Evolutionary conservation across 2,329 filamentous ascomycete genomes (phyloP).

Genomic region (Stemphylium vesicarium): DNA sequence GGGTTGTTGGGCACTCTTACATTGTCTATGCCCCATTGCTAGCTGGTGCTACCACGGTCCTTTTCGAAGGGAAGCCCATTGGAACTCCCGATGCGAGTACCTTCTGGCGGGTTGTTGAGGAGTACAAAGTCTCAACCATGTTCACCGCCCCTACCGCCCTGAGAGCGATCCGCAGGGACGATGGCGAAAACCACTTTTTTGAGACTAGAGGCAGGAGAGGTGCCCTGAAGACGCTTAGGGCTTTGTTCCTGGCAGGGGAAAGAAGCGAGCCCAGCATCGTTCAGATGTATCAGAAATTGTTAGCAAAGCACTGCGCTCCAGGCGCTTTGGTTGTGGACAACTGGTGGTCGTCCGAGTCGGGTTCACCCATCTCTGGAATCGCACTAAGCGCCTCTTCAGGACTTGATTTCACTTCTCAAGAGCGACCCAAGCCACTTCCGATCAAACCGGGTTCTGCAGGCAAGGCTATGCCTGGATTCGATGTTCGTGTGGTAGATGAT

Average conservation of each 20-base stretch:
- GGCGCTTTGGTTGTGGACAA: slow-evolving; percentile 71
- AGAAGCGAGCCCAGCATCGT: slow-evolving; percentile 87
- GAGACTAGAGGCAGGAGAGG: slow-evolving; percentile 67
- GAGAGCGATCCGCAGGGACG: slow-evolving; percentile 84
- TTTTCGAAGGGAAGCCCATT: slow-evolving; percentile 94
- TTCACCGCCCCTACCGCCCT: slow-evolving; percentile 90
- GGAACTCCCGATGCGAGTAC: slow-evolving; percentile 86
- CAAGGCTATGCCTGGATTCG: slow-evolving; percentile 90
- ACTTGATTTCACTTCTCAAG: slow-evolving; percentile 56
- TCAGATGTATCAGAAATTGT: slow-evolving; percentile 76
- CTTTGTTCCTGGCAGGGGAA: slow-evolving; percentile 86
- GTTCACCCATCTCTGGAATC: slow-evolving; percentile 71
- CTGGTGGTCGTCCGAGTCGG: slow-evolving; percentile 77
- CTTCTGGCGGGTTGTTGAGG: slow-evolving; percentile 85
- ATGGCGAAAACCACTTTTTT: slow-evolving; percentile 74
- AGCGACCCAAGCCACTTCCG: slow-evolving; percentile 56
- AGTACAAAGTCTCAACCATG: slow-evolving; percentile 78
- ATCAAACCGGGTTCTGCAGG: slow-evolving; percentile 88
- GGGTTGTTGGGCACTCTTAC: slow-evolving; percentile 79
- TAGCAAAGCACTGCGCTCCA: slow-evolving; percentile 69
- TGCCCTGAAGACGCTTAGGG: slow-evolving; percentile 74
- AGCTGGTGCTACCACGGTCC: slow-evolving; percentile 80
- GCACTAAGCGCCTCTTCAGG: slow-evolving; percentile 69
- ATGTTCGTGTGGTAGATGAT: slow-evolving; percentile 84
- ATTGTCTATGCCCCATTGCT: slow-evolving; percentile 89